Evolutionary conservation across 139 green algal species (phyloP).

Genomic region (Micractinium sp.): DNA sequence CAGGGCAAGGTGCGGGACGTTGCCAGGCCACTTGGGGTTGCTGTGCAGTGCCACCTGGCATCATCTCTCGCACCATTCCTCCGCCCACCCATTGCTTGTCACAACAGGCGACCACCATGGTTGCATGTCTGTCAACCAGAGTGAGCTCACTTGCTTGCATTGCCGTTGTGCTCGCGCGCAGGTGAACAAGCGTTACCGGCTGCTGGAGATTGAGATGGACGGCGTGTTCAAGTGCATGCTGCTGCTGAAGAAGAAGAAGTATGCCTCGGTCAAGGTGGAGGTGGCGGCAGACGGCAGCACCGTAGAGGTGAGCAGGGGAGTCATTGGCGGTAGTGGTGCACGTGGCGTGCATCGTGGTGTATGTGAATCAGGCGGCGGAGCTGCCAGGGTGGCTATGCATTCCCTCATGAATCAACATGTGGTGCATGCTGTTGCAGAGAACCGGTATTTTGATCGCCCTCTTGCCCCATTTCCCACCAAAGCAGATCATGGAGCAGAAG

Average conservation of each 20-base stretch:
- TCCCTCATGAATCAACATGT: not conserved
- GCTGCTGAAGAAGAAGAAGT: constrained; percentile 99
- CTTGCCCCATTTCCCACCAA: not conserved
- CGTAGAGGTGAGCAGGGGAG: constrained; percentile 52
- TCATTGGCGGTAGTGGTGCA: not conserved
- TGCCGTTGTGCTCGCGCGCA: not conserved
- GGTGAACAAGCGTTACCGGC: constrained; percentile 81
- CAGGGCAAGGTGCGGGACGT: no score
- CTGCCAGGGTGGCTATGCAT: no score
- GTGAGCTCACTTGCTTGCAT: not conserved
- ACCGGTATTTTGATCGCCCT: no score
- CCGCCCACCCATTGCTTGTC: not conserved
- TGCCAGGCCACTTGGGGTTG: no score
- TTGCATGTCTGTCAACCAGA: no score
- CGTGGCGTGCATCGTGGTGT: no score
- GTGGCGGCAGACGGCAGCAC: constrained; percentile 47
- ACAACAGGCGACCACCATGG: no score
- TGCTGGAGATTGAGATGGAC: constrained; percentile 98
- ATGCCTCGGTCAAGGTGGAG: constrained; percentile 93
- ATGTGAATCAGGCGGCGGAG: no score
- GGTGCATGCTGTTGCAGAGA: no score
- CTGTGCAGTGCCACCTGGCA: not conserved
- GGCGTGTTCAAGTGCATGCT: constrained; percentile 95
- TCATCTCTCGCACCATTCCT: not conserved
- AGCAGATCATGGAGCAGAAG: constrained; percentile 90